These are phyloP conservation scores for Boletus rubropictus DNA, from an alignment of 768 basidiomycete genomes.

Conservation along the genomic window DNA sequence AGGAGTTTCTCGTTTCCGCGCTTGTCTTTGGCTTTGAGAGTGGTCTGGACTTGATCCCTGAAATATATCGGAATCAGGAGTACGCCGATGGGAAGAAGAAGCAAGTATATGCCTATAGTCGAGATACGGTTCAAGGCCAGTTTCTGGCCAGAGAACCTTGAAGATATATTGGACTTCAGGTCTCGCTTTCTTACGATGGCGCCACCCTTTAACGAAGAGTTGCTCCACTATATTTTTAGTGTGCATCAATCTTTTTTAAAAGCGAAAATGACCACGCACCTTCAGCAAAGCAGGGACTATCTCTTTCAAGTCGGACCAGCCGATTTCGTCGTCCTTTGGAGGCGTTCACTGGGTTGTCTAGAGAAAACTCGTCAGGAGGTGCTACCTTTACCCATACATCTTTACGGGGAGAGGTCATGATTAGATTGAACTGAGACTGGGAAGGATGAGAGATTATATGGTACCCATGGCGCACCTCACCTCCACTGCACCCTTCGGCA, in stretches of 20 bases:
- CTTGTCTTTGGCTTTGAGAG: conserved; percentile 23
- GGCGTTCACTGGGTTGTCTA: conserved; percentile 40
- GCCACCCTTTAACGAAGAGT: conserved; percentile 50
- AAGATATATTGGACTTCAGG: conserved; percentile 47
- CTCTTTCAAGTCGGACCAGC: conserved; percentile 36
- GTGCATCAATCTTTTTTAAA: background rate
- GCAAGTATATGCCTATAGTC: conserved; percentile 38
- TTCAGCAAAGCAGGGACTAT: conserved; percentile 33
- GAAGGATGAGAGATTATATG: conserved; percentile 19
- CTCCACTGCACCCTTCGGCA: conserved; percentile 18
- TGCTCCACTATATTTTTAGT: conserved; percentile 37
- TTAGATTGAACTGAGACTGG: conserved; percentile 2
- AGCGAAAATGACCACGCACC: conserved; percentile 30
- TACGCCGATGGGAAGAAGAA: conserved; percentile 18
- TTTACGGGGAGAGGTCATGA: conserved; percentile 17
- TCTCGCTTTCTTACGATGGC: conserved; percentile 46
- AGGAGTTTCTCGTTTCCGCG: conserved; percentile 51
- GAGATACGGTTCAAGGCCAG: conserved; percentile 40
- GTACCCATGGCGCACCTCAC: conserved; percentile 18
- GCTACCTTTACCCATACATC: conserved; percentile 28
- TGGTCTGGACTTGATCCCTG: conserved; percentile 26
- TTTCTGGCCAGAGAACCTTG: conserved; percentile 44
- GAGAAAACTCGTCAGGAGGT: conserved; percentile 30
- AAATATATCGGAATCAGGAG: conserved; percentile 1
- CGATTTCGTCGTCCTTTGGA: conserved; percentile 37